phyloP scores from a whole-genome alignment of 2,329 filamentous ascomycete genomes.

The Colletotrichum phormii region DNA sequence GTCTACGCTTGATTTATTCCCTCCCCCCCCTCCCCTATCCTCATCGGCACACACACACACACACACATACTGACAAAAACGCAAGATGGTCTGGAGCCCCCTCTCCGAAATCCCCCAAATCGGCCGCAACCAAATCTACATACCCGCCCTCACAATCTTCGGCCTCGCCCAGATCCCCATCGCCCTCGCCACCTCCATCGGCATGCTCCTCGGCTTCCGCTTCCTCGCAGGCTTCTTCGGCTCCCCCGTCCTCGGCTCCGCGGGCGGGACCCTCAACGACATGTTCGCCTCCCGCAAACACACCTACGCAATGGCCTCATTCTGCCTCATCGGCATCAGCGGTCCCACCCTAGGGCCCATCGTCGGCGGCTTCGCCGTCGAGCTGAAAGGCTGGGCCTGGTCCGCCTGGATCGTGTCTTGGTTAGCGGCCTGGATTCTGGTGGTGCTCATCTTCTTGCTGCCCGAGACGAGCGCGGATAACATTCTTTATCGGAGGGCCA shows the following conservation, averaged over 20 bases:
- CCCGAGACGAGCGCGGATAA: constrained; percentile 41
- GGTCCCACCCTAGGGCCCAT: constrained; percentile 32
- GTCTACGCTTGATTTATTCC: not conserved
- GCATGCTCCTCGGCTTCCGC: constrained; percentile 37
- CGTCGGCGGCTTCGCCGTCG: constrained; percentile 30
- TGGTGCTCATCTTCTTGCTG: constrained; percentile 40
- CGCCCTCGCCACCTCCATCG: constrained; percentile 32
- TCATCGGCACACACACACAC: not conserved
- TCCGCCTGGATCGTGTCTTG: constrained; percentile 40
- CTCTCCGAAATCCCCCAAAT: constrained; percentile 37
- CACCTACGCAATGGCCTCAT: constrained; percentile 16
- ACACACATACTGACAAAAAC: too few relatives aligned
- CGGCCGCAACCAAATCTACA: constrained; percentile 37
- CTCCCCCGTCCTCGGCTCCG: constrained; percentile 21
- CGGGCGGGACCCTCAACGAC: constrained; percentile 17
- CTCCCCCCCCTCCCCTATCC: too few relatives aligned
- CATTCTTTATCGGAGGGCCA: constrained; percentile 39
- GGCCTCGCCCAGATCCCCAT: constrained; percentile 32
- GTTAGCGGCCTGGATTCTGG: constrained; percentile 30
- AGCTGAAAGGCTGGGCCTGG: constrained; percentile 39
- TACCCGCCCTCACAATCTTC: constrained; percentile 37
- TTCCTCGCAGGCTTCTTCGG: constrained; percentile 40
- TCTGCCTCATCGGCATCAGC: constrained; percentile 24
- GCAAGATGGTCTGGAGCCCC: constrained; percentile 37
- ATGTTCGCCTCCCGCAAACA: constrained; percentile 26